Evolutionary conservation across 768 basidiomycete genomes (phyloP).

Genomic region (Leccinum pellstonianum): DNA sequence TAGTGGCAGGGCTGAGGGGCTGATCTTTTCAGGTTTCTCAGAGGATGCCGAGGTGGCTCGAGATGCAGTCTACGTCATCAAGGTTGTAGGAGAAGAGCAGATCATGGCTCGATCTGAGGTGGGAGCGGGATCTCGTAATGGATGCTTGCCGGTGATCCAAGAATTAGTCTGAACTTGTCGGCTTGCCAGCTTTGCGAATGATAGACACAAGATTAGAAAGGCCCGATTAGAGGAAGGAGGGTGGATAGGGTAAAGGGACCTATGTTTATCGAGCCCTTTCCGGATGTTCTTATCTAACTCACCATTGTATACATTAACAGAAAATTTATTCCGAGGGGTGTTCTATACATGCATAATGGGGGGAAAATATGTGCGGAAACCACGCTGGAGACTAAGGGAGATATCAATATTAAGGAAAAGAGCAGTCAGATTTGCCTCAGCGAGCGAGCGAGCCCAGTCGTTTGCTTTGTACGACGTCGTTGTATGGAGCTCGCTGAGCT

Average conservation of each 20-base stretch:
- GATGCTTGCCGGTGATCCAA: no score
- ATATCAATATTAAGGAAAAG: not conserved
- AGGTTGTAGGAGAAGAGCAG: no score
- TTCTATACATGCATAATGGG: no score
- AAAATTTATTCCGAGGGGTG: no score
- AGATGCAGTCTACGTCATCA: no score
- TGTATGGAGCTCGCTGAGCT: not conserved
- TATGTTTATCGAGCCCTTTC: not conserved
- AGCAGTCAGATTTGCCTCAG: not conserved
- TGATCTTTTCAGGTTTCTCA: no score
- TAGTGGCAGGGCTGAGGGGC: no score
- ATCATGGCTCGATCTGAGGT: no score
- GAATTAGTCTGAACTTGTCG: constrained; percentile 12
- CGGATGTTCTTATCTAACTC: not conserved
- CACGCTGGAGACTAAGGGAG: not conserved
- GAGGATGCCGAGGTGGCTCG: no score
- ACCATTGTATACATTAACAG: no score
- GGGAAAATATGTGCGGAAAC: constrained; percentile 8
- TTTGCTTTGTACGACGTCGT: constrained; percentile 5
- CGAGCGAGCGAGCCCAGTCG: constrained; percentile 4
- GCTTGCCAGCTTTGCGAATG: constrained; percentile 35
- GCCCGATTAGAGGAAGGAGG: not conserved
- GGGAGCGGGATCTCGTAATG: no score
- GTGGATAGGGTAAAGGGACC: not conserved
- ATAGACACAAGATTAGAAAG: constrained; percentile 26